Percentiles rank a stretch among this genome's conserved stretches.
Conservation (phyloP, 495 filamentous ascomycete genomes). For the Neurospora sp. region DNA sequence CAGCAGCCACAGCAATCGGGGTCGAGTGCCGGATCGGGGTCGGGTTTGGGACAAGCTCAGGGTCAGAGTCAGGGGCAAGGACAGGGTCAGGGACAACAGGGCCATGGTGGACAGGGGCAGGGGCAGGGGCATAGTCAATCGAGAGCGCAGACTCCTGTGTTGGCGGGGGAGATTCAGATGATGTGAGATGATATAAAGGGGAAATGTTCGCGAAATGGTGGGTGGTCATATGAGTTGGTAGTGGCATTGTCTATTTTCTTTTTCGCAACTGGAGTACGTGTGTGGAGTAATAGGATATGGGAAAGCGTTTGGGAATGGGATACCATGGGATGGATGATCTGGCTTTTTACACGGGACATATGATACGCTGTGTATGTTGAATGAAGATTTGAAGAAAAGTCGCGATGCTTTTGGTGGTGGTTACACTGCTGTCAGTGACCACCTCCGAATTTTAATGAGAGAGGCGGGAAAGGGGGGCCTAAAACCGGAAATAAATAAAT, state of each 20-base stretch:
- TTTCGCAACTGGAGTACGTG: not conserved
- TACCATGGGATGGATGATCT: not conserved
- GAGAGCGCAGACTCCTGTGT: not conserved
- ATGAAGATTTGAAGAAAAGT: not conserved
- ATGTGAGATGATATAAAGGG: not conserved
- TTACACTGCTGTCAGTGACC: not conserved
- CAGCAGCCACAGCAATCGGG: not conserved
- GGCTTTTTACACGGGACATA: not conserved
- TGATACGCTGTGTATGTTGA: not conserved
- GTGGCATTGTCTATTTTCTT: not conserved
- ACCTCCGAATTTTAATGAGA: not conserved
- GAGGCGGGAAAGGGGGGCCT: not conserved
- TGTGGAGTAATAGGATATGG: not conserved
- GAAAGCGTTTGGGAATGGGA: not conserved
- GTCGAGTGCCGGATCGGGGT: not conserved
- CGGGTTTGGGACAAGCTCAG: not conserved
- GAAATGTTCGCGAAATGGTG: not conserved
- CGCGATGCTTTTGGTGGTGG: not conserved
- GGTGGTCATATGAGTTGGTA: not conserved
- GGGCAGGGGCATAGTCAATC: not conserved
- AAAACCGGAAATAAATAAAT: not conserved
- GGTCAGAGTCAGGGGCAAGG: not conserved
- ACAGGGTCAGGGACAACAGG: too few relatives aligned
- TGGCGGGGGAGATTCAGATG: not conserved
- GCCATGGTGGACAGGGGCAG: not conserved